Conservation (phyloP, 495 filamentous ascomycete genomes). For the Daldinia concentrica region DNA sequence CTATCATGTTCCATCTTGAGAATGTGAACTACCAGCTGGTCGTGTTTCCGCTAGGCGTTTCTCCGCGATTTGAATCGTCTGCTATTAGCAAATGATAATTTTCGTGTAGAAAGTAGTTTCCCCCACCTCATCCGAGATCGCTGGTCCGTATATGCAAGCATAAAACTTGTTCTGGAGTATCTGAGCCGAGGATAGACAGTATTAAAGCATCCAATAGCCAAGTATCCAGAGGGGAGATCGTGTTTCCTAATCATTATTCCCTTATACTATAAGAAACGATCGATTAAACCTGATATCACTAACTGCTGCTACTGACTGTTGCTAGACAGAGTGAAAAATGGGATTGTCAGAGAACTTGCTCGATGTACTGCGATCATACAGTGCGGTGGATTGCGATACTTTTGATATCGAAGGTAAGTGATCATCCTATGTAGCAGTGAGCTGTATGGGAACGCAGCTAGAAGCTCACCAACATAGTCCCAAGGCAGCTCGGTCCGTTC, state of each 20-base stretch:
- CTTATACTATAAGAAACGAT: too few relatives aligned
- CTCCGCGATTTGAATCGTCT: neutral
- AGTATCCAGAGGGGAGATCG: slow-evolving; percentile 11
- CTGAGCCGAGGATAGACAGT: slow-evolving; percentile 5
- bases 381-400: slow-evolving; percentile 68
- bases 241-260: neutral
- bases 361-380: slow-evolving; percentile 56
- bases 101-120: slow-evolving; percentile 2
- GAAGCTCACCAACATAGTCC: slow-evolving; percentile 53
- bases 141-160: slow-evolving; percentile 10
- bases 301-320: neutral
- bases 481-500: slow-evolving; percentile 66
- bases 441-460: neutral
- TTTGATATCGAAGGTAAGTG: slow-evolving; percentile 63
- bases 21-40: neutral
- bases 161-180: slow-evolving; percentile 1
- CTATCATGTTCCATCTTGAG: too few relatives aligned
- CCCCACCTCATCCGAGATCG: slow-evolving; percentile 40
- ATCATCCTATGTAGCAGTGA: neutral
- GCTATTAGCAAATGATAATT: neutral
- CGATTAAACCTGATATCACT: neutral
- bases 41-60: neutral
- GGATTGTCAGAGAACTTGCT: slow-evolving; percentile 38
- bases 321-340: slow-evolving; percentile 11
- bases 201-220: slow-evolving; percentile 4